These are phyloP conservation scores for Arbutus unedo DNA, from an alignment of 148 eudicot genomes.

Conservation along the genomic window DNA sequence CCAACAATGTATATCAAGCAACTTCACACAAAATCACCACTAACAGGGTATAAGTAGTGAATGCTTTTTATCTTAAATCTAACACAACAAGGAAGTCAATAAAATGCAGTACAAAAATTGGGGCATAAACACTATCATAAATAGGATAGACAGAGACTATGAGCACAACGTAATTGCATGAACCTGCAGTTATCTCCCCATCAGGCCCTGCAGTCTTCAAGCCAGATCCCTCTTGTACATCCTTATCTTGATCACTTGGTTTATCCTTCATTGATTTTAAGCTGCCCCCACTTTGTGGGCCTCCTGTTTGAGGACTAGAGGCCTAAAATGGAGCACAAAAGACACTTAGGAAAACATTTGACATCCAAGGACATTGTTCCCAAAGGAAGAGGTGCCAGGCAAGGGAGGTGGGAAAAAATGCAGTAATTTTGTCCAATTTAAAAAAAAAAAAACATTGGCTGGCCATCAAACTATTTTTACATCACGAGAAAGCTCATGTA, in stretches of 20 bases:
- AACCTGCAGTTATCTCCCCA: constrained; percentile 97
- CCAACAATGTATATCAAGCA: no score
- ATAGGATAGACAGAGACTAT: background rate
- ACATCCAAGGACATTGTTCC: background rate
- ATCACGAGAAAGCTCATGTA: constrained; percentile 20
- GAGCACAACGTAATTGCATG: constrained; percentile 7
- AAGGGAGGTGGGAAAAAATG: background rate
- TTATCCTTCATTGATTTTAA: constrained; percentile 89
- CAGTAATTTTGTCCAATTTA: background rate
- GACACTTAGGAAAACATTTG: constrained; percentile 15
- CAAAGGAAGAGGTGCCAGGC: background rate
- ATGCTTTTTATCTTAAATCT: background rate
- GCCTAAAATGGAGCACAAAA: constrained; percentile 43
- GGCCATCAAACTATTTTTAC: background rate
- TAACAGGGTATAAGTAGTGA: background rate
- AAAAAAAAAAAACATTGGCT: background rate
- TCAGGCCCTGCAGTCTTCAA: constrained; percentile 88
- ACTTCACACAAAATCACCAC: background rate
- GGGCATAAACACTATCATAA: background rate
- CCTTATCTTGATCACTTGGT: constrained; percentile 65
- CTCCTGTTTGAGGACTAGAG: constrained; percentile 89
- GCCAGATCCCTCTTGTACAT: constrained; percentile 73
- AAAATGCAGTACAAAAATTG: no score
- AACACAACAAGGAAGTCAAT: background rate
- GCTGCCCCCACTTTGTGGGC: constrained; percentile 74